Base-by-base conservation (phyloP, 306 rosid genomes). In the Rubus idaeus region DNA sequence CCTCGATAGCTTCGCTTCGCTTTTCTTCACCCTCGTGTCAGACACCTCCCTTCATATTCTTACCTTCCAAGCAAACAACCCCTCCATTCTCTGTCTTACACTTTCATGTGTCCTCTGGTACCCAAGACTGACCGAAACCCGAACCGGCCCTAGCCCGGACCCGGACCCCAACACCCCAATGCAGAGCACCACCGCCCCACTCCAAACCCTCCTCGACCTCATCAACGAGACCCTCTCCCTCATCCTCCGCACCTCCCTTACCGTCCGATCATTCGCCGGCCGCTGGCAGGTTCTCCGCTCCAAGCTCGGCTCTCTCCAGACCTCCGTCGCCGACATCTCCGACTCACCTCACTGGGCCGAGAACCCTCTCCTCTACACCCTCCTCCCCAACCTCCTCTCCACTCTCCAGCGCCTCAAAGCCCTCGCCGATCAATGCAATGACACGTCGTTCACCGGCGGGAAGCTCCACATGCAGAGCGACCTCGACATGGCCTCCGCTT, bases 381-480 rank as follows among this genome's bases (percentile, higher is more conserved):
- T 87, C 60, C 89, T 87, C 65, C 91, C 89, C 14, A 80, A 83
- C 40, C 86, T 87, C 20, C 87, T 85, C 64, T 87, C 91, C 57
- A 85, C 89, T 11, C 87, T 87, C 69, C 86, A 85, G 17, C 85
- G 89, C 52, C 91, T 87, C 35, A 53, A 64, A 16, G 82, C 89
- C 49, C 85, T 85, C 52, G 75, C 84, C 73, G 73, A 78, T 56
- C 87, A 78, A 68, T 87, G 89, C 67, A 68, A 85, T 64, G 60
- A 75, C 56, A 10, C 82, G 3, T 73, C 76, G 66, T 85, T 83
- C 70, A 40, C 83, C 58, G 88, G 91, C 51, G 89, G 91, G 5
- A 87, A 87, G 82, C 91, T 87, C 65, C 91, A 56, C 68, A 80
- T 87, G 87, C 91, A 87, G 84, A 87, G 89, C 76, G 91, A 87